Evolutionary conservation across 192 early-diverging fungal species (phyloP).

Genomic region (Backusella circina): DNA sequence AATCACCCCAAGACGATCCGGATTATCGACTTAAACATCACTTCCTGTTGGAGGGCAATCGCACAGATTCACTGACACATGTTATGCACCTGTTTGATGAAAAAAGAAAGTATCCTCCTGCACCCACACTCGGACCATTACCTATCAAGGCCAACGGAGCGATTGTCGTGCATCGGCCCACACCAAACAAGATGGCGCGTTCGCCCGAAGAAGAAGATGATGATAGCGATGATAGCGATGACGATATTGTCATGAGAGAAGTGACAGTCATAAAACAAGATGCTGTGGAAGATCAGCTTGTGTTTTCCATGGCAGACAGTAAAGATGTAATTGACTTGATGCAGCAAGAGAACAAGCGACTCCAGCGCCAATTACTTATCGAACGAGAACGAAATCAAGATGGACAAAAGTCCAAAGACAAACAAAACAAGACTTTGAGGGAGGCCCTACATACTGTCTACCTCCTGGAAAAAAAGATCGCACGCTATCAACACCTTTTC

Average conservation of each 20-base stretch:
- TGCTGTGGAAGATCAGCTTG: background rate
- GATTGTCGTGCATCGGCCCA: background rate
- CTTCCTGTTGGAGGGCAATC: background rate
- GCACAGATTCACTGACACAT: constrained; percentile 2
- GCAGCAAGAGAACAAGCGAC: background rate
- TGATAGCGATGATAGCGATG: background rate
- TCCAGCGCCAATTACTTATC: background rate
- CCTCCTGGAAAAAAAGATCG: background rate
- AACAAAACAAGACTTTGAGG: background rate
- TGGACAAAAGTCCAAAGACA: background rate
- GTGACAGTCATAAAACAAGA: background rate
- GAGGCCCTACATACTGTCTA: background rate
- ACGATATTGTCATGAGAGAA: background rate
- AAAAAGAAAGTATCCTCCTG: background rate
- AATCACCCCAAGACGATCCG: background rate
- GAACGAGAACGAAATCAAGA: constrained; percentile 4
- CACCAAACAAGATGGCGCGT: background rate
- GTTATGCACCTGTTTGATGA: constrained; percentile 9
- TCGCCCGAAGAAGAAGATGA: background rate
- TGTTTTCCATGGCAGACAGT: background rate
- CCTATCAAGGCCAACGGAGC: constrained; percentile 10
- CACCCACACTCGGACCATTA: background rate
- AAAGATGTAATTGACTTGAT: background rate
- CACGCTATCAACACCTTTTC: background rate
- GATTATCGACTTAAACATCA: background rate